A percentile compares a stretch with the other conserved stretches of the same genome.
These are phyloP conservation scores for Aspergillus nanangensis DNA, from an alignment of 495 filamentous ascomycete genomes.

Conservation along the genomic window DNA sequence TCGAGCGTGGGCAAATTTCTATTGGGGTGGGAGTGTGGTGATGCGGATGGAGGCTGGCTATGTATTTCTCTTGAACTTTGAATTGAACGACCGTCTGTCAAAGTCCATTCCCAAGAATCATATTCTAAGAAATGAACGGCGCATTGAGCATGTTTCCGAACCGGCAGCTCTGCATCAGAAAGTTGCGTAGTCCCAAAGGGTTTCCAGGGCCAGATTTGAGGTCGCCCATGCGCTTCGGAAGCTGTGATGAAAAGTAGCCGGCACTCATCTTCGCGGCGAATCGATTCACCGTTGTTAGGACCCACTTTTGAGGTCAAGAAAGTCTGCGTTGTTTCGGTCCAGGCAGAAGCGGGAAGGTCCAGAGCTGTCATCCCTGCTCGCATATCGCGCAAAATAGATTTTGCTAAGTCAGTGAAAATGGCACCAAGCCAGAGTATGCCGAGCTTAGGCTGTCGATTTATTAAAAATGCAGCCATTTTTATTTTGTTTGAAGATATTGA, in stretches of 20 bases:
- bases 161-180: constrained; percentile 18
- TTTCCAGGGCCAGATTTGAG: constrained; percentile 22
- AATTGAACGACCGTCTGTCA: constrained; percentile 13
- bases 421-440: constrained; percentile 24
- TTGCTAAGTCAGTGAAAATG: constrained; percentile 14
- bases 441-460: constrained; percentile 15
- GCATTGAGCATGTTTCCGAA: constrained; percentile 22
- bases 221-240: constrained; percentile 13
- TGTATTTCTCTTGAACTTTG: constrained; percentile 2
- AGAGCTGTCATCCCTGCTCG: constrained; percentile 16
- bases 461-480: constrained; percentile 10
- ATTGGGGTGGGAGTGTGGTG: neutral
- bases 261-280: constrained; percentile 23
- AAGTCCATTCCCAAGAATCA: constrained; percentile 19
- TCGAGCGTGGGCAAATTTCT: neutral
- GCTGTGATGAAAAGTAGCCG: constrained; percentile 24
- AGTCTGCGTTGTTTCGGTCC: constrained; percentile 16
- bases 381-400: constrained; percentile 13
- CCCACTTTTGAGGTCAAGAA: constrained; percentile 17
- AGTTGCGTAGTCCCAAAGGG: constrained; percentile 21
- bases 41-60: neutral
- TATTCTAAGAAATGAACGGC: constrained; percentile 21
- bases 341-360: constrained; percentile 19
- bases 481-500: constrained; percentile 6
- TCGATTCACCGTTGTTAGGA: constrained; percentile 7